Evolutionary conservation across 331 rosid species (phyloP).

Genomic region (Dryas integrifolia): DNA sequence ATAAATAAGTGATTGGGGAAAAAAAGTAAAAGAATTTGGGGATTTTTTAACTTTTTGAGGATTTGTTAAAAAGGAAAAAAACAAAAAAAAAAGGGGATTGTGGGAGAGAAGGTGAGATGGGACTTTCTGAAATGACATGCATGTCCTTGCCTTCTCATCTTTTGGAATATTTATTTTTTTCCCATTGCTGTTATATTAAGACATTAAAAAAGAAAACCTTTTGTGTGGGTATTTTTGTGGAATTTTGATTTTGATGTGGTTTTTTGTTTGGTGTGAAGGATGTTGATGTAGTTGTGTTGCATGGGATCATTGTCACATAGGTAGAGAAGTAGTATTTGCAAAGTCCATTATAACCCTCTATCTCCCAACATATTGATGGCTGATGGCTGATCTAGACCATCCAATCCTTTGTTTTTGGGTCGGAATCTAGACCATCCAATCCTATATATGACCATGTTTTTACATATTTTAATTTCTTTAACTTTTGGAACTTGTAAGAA

Average conservation of each 20-base stretch:
- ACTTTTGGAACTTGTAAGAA: not conserved
- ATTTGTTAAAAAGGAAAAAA: not conserved
- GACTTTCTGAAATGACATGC: constrained; percentile 23
- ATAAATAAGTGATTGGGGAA: constrained; percentile 5
- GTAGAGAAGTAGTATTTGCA: not conserved
- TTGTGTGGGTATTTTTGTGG: not conserved
- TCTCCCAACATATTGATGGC: not conserved
- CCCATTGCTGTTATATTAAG: not conserved
- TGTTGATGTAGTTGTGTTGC: not conserved
- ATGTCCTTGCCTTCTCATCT: constrained; percentile 33
- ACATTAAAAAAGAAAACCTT: not conserved
- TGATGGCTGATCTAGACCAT: not conserved
- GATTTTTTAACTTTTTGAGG: constrained; percentile 3
- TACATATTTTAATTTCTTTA: not conserved
- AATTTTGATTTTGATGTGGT: not conserved
- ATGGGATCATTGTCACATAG: not conserved
- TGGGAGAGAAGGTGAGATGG: constrained; percentile 7
- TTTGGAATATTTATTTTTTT: not conserved
- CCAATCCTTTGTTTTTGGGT: too few species aligned
- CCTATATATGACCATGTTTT: not conserved
- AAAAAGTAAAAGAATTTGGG: constrained; percentile 1
- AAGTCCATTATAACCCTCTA: not conserved
- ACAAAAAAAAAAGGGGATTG: not conserved
- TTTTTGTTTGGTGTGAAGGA: not conserved
- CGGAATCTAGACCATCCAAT: not conserved